These are phyloP conservation scores for Fraxinus excelsior DNA, from an alignment of 257 asterid species.

Conservation along the genomic window DNA sequence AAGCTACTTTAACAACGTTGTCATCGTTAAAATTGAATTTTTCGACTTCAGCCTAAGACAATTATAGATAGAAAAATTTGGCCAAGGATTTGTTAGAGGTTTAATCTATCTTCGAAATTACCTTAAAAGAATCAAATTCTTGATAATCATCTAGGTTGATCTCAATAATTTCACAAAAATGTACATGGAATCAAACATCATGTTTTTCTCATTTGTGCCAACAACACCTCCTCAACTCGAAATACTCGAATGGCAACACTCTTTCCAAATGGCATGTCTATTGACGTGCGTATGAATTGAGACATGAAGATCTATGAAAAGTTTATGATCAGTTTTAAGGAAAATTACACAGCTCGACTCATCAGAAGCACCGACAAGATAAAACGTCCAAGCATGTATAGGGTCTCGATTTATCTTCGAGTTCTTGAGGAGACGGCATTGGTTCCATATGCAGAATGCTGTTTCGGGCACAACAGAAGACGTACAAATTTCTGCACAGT, in stretches of 20 bases:
- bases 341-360: not conserved
- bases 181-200: not conserved
- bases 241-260: not conserved
- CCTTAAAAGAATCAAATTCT: too few species aligned
- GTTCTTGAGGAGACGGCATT: constrained; percentile 65
- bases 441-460: constrained; percentile 62
- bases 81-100: too few species aligned
- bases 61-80: too few species aligned
- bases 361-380: constrained; percentile 81
- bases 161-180: not conserved
- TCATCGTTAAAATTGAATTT: too few species aligned
- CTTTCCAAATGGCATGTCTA: not conserved
- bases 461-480: constrained; percentile 61
- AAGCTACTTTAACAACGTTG: too few species aligned
- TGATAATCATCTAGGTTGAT: not conserved
- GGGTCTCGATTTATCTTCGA: constrained; percentile 73
- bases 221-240: not conserved
- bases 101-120: too few species aligned
- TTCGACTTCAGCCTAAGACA: too few species aligned
- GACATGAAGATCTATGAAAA: not conserved
- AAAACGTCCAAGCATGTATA: constrained; percentile 70
- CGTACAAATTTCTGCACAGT: constrained; percentile 75
- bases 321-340: not conserved
- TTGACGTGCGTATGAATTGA: not conserved
- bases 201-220: not conserved